phyloP scores from a whole-genome alignment of 2,329 filamentous ascomycete species.

The Chaetomium sp. region DNA sequence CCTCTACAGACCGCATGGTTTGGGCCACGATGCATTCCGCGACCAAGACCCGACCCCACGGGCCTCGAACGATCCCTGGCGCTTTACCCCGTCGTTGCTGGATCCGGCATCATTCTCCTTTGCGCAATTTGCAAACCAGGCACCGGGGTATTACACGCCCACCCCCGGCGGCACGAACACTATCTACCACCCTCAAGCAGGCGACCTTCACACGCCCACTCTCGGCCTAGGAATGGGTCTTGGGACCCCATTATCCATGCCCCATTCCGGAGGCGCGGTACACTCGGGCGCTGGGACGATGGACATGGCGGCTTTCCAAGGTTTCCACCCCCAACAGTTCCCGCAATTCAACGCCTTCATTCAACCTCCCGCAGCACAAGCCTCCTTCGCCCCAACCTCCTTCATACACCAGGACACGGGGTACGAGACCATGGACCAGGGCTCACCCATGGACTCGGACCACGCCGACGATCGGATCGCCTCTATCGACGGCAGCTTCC shows the following conservation, averaged over 20 bases:
- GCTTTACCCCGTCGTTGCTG: slow-evolving; percentile 81
- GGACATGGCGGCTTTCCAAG: slow-evolving; percentile 59
- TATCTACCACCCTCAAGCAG: slow-evolving; percentile 74
- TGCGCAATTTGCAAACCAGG: slow-evolving; percentile 69
- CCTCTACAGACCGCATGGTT: slow-evolving; percentile 39
- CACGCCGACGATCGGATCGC: slow-evolving; percentile 45
- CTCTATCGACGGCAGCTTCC: slow-evolving; percentile 55
- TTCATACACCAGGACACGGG: slow-evolving; percentile 76
- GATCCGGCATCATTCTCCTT: slow-evolving; percentile 82
- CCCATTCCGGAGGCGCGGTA: slow-evolving; percentile 59
- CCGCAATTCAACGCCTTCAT: slow-evolving; percentile 66
- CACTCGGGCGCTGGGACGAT: slow-evolving; percentile 53
- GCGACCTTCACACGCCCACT: slow-evolving; percentile 79
- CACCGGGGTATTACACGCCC: slow-evolving; percentile 79
- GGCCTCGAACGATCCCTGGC: slow-evolving; percentile 73
- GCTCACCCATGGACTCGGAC: slow-evolving; percentile 57
- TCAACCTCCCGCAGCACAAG: slow-evolving; percentile 49
- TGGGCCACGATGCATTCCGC: slow-evolving; percentile 41
- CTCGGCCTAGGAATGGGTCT: slow-evolving; percentile 69
- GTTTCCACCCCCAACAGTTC: slow-evolving; percentile 48
- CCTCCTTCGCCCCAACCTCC: slow-evolving; percentile 66
- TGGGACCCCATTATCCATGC: slow-evolving; percentile 74
- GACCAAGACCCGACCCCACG: slow-evolving; percentile 80
- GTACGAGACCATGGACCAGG: slow-evolving; percentile 73
- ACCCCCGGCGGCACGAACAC: slow-evolving; percentile 76